phyloP scores from a whole-genome alignment of 2,329 filamentous ascomycete species.

The Aspergillus calidoustus region DNA sequence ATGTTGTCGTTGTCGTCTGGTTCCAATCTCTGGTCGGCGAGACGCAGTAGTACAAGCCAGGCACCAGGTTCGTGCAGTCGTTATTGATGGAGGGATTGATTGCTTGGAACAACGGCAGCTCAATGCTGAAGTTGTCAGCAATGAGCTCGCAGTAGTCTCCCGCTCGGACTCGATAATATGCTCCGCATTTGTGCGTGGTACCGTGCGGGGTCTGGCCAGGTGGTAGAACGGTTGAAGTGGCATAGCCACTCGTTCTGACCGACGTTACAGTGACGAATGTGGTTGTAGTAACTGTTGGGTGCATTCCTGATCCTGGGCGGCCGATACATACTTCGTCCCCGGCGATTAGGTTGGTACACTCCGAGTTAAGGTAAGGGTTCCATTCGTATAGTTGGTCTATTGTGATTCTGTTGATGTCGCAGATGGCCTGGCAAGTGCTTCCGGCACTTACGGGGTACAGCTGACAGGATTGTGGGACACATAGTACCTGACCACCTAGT shows the following conservation, averaged over 20 bases:
- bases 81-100: slow-evolving; percentile 18
- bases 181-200: slow-evolving; percentile 17
- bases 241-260: slow-evolving; percentile 4
- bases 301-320: background rate
- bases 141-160: slow-evolving; percentile 21
- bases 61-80: slow-evolving; percentile 17
- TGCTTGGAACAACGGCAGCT: slow-evolving; percentile 11
- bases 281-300: background rate
- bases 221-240: slow-evolving; percentile 8
- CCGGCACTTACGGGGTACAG: slow-evolving; percentile 5
- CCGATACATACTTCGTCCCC: slow-evolving; percentile 17
- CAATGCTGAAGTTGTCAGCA: slow-evolving; percentile 11
- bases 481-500: slow-evolving; percentile 10
- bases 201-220: slow-evolving; percentile 9
- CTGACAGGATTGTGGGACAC: slow-evolving; percentile 10
- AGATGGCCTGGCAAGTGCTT: slow-evolving; percentile 8
- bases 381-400: slow-evolving; percentile 7
- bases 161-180: slow-evolving; percentile 12
- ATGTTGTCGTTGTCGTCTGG: slow-evolving; percentile 4
- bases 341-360: slow-evolving; percentile 17
- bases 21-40: slow-evolving; percentile 16
- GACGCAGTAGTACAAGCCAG: slow-evolving; percentile 20
- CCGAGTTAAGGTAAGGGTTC: slow-evolving; percentile 17
- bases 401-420: background rate
- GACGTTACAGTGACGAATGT: background rate